Conservation (phyloP, 1,284 basidiomycete genomes). For the Trichosporon ovoides region DNA sequence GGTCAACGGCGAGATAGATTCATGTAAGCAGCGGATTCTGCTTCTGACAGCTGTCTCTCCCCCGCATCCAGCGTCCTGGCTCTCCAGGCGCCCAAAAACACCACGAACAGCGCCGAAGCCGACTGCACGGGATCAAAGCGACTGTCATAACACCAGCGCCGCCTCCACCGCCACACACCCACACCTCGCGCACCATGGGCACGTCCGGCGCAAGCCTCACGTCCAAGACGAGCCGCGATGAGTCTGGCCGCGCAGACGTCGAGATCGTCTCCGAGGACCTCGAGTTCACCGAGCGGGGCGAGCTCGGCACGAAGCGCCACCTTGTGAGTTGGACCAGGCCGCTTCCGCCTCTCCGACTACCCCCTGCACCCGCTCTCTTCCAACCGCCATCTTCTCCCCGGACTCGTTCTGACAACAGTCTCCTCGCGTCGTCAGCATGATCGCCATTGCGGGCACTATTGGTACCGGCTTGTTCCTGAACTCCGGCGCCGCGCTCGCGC, state of each 20-base stretch:
- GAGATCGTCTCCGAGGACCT: constrained; percentile 1
- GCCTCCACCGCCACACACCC: no score
- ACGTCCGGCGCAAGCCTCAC: background rate
- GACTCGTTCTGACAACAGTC: background rate
- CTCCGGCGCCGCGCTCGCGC: constrained; percentile 3
- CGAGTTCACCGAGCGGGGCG: constrained; percentile 11
- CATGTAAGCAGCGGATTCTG: no score
- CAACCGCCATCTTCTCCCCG: background rate
- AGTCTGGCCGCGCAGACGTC: background rate
- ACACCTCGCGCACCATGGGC: background rate
- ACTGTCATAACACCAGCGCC: no score
- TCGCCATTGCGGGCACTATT: constrained; percentile 51
- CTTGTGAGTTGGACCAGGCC: no score
- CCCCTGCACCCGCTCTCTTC: no score
- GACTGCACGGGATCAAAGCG: no score
- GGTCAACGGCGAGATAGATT: no score
- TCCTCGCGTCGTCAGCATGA: constrained; percentile 25
- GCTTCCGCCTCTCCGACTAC: no score
- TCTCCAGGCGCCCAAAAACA: no score
- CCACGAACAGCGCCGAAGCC: no score
- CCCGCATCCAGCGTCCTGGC: no score
- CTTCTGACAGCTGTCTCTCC: no score
- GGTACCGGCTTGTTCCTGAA: constrained; percentile 12
- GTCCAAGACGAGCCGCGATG: background rate
- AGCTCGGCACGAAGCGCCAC: constrained; percentile 11